These are phyloP conservation scores for Skeletonema marinoi DNA, from an alignment of 108 stramenopile genomes.

Conservation along the genomic window DNA sequence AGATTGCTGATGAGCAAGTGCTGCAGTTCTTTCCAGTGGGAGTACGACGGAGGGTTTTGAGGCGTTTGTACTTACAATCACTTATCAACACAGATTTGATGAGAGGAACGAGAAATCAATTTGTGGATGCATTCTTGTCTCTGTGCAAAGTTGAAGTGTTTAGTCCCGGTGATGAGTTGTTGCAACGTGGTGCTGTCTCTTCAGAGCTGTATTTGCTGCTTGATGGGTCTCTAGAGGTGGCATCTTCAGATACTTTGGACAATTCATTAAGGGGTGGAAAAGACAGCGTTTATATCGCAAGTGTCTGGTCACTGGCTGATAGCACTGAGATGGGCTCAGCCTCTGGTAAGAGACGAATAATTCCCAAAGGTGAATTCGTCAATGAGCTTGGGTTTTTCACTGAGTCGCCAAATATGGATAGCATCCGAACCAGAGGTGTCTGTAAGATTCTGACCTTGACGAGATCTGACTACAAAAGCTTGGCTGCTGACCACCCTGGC, in stretches of 20 bases:
- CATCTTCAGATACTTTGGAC: not conserved
- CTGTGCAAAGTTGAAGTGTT: slow-evolving; percentile 57
- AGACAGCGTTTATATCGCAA: not conserved
- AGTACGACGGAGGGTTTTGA: slow-evolving; percentile 47
- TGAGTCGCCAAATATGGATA: slow-evolving; percentile 50
- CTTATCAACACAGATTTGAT: slow-evolving; percentile 50
- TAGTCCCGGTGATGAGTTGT: slow-evolving; percentile 54
- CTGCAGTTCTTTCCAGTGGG: slow-evolving; percentile 51
- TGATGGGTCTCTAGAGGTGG: slow-evolving; percentile 42
- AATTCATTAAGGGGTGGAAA: not conserved
- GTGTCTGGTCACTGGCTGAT: not conserved
- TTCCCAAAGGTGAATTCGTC: slow-evolving; percentile 50
- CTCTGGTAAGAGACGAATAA: not conserved
- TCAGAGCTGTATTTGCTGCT: slow-evolving; percentile 61
- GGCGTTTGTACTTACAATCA: slow-evolving; percentile 44
- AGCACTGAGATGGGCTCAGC: not conserved
- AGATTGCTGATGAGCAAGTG: slow-evolving; percentile 59
- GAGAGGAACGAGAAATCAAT: slow-evolving; percentile 47
- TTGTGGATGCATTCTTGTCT: slow-evolving; percentile 54
- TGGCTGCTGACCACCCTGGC: slow-evolving; percentile 54
- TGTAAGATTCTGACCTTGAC: slow-evolving; percentile 59
- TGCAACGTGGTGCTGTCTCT: slow-evolving; percentile 39
- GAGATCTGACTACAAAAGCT: slow-evolving; percentile 33
- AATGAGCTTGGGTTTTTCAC: slow-evolving; percentile 62
- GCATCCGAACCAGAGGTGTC: slow-evolving; percentile 39